These are phyloP conservation scores for Halophytophthora polymorphica DNA, from an alignment of 352 stramenopile species.

Conservation along the genomic window DNA sequence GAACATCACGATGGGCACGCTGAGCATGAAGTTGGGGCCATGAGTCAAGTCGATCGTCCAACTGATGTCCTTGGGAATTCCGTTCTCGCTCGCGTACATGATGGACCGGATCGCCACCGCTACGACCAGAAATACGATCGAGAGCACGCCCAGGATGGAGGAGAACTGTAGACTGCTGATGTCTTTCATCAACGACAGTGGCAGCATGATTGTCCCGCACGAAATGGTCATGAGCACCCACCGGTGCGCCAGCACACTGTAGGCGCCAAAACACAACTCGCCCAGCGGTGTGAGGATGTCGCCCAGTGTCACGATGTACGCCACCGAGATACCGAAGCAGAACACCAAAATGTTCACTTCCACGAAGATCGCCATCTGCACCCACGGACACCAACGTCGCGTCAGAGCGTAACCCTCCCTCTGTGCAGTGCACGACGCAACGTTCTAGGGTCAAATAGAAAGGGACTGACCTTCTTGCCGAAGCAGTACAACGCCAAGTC, in stretches of 20 bases:
- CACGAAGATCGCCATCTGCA: slow-evolving; percentile 73
- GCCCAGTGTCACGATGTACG: slow-evolving; percentile 80
- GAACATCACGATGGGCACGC: slow-evolving; percentile 87
- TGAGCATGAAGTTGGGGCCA: slow-evolving; percentile 81
- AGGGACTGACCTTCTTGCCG: slow-evolving; percentile 50
- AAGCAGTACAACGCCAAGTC: slow-evolving; percentile 84
- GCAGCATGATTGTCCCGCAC: slow-evolving; percentile 75
- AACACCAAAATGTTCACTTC: slow-evolving; percentile 86
- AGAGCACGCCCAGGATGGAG: slow-evolving; percentile 78
- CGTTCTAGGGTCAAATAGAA: background rate
- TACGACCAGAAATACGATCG: slow-evolving; percentile 84
- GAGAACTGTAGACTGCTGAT: slow-evolving; percentile 86
- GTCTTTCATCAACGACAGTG: slow-evolving; percentile 78
- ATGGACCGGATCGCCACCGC: slow-evolving; percentile 75
- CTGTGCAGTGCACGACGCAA: too few species aligned
- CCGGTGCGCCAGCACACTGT: slow-evolving; percentile 58
- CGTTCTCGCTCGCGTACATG: slow-evolving; percentile 57
- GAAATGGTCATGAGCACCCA: slow-evolving; percentile 82
- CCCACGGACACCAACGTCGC: background rate
- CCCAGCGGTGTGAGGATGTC: slow-evolving; percentile 80
- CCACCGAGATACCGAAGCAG: slow-evolving; percentile 82
- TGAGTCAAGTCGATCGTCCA: slow-evolving; percentile 70
- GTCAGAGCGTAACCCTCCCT: too few species aligned
- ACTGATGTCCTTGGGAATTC: slow-evolving; percentile 62
- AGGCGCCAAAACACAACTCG: slow-evolving; percentile 61